These are phyloP conservation scores for Citrus maxima DNA, from an alignment of 345 rosid genomes.

Conservation along the genomic window DNA sequence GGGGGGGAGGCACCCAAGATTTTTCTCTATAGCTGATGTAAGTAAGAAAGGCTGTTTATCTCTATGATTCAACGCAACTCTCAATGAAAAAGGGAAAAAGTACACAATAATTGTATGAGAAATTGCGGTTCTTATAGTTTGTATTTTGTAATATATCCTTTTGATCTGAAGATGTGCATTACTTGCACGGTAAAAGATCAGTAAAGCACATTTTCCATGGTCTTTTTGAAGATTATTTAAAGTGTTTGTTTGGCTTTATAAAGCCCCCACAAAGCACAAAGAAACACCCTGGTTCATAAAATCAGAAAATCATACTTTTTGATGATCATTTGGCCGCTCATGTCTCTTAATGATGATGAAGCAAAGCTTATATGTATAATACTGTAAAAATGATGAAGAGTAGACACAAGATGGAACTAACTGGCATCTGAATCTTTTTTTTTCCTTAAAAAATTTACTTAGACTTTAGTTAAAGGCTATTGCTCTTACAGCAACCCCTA, in stretches of 20 bases:
- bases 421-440: conserved; percentile 3
- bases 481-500: conserved; percentile 1
- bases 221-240: background rate
- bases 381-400: background rate
- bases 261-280: background rate
- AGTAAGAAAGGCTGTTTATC: no score
- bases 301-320: background rate
- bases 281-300: background rate
- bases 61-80: background rate
- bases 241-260: conserved; percentile 7
- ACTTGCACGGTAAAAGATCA: background rate
- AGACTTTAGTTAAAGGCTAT: conserved; percentile 32
- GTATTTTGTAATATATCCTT: background rate
- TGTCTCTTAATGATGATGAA: conserved; percentile 27
- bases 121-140: background rate
- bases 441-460: background rate
- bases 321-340: conserved; percentile 25
- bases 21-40: no score
- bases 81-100: no score
- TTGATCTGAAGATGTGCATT: background rate
- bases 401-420: background rate
- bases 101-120: no score
- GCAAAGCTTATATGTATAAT: background rate
- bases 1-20: no score
- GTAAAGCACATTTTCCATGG: background rate